phyloP scores from a whole-genome alignment of 2,329 filamentous ascomycete genomes.

The Chaetomium globosum region DNA sequence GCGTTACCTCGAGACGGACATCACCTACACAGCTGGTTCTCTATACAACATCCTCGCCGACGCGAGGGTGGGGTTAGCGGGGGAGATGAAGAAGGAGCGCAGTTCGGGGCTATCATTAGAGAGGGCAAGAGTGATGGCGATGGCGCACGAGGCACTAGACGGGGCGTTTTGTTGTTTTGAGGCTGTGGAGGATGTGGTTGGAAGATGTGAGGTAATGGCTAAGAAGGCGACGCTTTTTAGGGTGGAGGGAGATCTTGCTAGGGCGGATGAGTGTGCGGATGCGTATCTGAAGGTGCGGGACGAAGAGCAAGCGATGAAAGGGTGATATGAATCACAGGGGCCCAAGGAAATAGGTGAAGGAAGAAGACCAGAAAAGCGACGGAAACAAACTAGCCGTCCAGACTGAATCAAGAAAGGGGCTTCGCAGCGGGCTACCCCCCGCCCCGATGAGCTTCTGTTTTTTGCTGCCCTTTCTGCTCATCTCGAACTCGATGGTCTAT shows the following conservation, averaged over 20 bases:
- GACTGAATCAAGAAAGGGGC: background rate
- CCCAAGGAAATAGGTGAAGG: too few relatives aligned
- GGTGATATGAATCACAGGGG: background rate
- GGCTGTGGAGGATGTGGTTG: constrained; percentile 66
- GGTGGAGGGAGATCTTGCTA: constrained; percentile 63
- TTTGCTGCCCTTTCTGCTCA: background rate
- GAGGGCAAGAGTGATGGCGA: constrained; percentile 60
- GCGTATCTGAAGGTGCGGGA: constrained; percentile 63
- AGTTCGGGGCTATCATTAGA: constrained; percentile 14
- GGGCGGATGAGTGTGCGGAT: constrained; percentile 68
- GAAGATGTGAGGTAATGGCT: constrained; percentile 76
- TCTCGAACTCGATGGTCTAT: background rate
- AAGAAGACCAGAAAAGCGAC: background rate
- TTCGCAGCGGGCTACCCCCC: background rate
- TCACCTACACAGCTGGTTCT: constrained; percentile 62
- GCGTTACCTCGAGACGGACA: constrained; percentile 72
- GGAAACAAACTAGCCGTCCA: background rate
- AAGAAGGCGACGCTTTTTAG: constrained; percentile 81
- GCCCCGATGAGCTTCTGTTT: background rate
- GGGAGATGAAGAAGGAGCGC: constrained; percentile 42
- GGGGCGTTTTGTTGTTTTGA: constrained; percentile 66
- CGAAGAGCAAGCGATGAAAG: constrained; percentile 38
- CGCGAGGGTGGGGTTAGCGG: constrained; percentile 76
- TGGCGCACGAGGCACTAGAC: constrained; percentile 64
- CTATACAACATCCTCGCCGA: constrained; percentile 74